Evolutionary conservation across 768 basidiomycete species (phyloP).

Genomic region (Saitozyma podzolica): DNA sequence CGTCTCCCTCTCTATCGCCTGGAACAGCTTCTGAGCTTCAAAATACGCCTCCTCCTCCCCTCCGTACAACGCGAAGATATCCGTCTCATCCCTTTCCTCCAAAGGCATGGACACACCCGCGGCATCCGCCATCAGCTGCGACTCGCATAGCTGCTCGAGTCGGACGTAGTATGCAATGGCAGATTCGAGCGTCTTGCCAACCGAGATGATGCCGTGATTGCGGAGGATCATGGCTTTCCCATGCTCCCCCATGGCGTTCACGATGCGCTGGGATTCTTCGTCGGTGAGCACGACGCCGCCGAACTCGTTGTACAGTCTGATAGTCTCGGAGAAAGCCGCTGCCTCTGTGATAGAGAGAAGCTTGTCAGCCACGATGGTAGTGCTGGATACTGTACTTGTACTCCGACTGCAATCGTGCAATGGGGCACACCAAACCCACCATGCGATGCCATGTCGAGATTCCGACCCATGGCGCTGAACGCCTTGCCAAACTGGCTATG

Average conservation of each 20-base stretch:
- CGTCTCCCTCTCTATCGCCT: neutral
- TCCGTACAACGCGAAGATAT: no score
- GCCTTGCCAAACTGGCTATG: no score
- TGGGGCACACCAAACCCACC: no score
- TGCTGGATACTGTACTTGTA: no score
- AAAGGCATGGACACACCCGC: no score
- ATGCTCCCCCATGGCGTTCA: conserved; percentile 39
- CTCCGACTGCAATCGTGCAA: no score
- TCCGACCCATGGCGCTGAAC: no score
- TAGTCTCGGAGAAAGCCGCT: conserved; percentile 26
- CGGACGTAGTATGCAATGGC: conserved; percentile 12
- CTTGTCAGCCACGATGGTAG: no score
- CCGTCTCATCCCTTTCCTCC: no score
- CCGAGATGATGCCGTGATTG: conserved; percentile 44
- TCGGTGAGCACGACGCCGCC: conserved; percentile 59
- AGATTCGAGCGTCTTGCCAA: conserved; percentile 32
- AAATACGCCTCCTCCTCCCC: neutral
- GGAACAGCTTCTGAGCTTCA: conserved; percentile 2
- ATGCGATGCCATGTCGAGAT: no score
- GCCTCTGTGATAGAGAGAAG: conserved; percentile 9
- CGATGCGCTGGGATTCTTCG: conserved; percentile 58
- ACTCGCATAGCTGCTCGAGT: no score
- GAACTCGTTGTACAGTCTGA: conserved; percentile 55
- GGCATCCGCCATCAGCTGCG: no score
- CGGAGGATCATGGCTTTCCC: conserved; percentile 39